Evolutionary conservation across 2,329 filamentous ascomycete genomes (phyloP).

Genomic region (Cladosporium sp.): DNA sequence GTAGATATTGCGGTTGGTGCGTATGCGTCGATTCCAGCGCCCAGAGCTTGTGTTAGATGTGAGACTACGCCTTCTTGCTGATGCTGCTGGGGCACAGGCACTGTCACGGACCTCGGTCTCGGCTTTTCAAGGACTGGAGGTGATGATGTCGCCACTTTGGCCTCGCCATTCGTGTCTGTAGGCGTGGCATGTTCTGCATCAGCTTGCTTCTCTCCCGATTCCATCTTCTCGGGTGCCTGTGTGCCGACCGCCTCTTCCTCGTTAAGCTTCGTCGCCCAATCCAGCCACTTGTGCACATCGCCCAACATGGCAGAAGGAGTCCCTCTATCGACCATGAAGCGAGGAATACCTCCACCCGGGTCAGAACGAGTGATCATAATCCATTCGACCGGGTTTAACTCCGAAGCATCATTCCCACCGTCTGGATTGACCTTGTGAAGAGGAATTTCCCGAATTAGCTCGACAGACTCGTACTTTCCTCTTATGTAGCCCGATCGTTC

Average conservation of each 20-base stretch:
- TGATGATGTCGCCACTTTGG: background rate
- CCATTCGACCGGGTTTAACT: slow-evolving; percentile 76
- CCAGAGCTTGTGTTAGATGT: slow-evolving; percentile 33
- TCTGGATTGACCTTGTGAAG: slow-evolving; percentile 43
- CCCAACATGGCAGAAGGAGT: slow-evolving; percentile 77
- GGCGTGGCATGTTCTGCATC: background rate
- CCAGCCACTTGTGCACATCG: slow-evolving; percentile 78
- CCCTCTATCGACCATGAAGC: slow-evolving; percentile 87
- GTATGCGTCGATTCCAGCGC: slow-evolving; percentile 36
- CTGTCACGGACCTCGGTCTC: slow-evolving; percentile 12
- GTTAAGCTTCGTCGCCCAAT: slow-evolving; percentile 60
- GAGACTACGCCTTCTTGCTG: slow-evolving; percentile 33
- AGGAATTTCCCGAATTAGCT: slow-evolving; percentile 83
- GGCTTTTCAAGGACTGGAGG: background rate
- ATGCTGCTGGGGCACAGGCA: slow-evolving; percentile 20
- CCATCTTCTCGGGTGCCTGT: slow-evolving; percentile 2
- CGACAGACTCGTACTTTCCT: slow-evolving; percentile 86
- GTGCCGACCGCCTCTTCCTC: slow-evolving; percentile 14
- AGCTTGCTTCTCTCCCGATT: background rate
- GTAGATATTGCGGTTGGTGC: slow-evolving; percentile 35
- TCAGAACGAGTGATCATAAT: slow-evolving; percentile 90
- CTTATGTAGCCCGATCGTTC: slow-evolving; percentile 72
- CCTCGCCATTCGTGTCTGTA: background rate
- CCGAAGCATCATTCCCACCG: slow-evolving; percentile 43
- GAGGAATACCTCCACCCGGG: slow-evolving; percentile 81